These are phyloP conservation scores for Populus deltoides DNA, from an alignment of 345 rosid species.

Conservation along the genomic window DNA sequence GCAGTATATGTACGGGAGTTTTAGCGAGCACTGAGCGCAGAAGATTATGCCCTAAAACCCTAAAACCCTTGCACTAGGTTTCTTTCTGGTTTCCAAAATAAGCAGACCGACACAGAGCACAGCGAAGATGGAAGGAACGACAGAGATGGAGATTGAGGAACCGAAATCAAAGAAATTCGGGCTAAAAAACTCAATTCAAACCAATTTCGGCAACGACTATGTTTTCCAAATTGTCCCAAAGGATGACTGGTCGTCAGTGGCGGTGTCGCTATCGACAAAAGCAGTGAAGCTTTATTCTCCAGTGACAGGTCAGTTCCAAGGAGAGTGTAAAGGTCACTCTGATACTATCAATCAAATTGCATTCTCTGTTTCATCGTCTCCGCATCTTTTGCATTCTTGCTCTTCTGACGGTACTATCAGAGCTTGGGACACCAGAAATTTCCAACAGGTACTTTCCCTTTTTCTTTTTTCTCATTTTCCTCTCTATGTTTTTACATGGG, in stretches of 20 bases:
- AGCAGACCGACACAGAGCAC: background rate
- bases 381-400: slow-evolving; percentile 75
- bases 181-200: slow-evolving; percentile 68
- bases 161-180: slow-evolving; percentile 47
- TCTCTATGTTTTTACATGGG: too few species aligned
- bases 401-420: slow-evolving; percentile 85
- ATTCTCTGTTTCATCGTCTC: slow-evolving; percentile 58
- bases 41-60: slow-evolving; percentile 17
- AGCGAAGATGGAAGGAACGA: slow-evolving; percentile 38
- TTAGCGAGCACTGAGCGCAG: background rate
- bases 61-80: too few species aligned
- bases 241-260: slow-evolving; percentile 83
- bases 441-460: slow-evolving; percentile 49
- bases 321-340: slow-evolving; percentile 79
- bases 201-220: slow-evolving; percentile 83
- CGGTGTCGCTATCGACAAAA: slow-evolving; percentile 82
- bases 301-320: slow-evolving; percentile 71
- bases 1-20: background rate
- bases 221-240: slow-evolving; percentile 82
- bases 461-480: background rate
- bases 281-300: slow-evolving; percentile 82
- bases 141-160: slow-evolving; percentile 61
- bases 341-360: slow-evolving; percentile 60
- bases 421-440: slow-evolving; percentile 85
- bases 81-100: background rate